Percentiles rank a stretch among this genome's conserved stretches.
Conservation (phyloP, 257 asterid species). For the Jacaranda copaia region DNA sequence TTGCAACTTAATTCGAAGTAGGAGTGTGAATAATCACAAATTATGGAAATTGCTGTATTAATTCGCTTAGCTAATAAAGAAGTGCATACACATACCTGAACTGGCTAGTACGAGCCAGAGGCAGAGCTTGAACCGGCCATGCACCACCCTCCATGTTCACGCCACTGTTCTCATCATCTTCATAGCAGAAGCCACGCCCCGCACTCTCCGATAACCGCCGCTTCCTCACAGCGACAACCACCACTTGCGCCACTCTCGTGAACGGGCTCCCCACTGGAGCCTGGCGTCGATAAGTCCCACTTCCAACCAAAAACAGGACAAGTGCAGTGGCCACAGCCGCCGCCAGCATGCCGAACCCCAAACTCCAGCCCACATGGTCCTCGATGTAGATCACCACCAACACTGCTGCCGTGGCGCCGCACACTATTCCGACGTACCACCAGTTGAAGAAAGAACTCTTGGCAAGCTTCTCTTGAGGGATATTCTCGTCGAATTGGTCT, state of each 20-base stretch:
- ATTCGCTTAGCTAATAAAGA: not conserved
- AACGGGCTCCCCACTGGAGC: conserved; percentile 79
- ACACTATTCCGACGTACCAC: conserved; percentile 80
- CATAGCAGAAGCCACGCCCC: conserved; percentile 38
- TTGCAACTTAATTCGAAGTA: no score
- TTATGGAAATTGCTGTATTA: no score
- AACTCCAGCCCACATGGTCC: conserved; percentile 64
- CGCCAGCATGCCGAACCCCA: conserved; percentile 65
- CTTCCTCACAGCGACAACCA: conserved; percentile 64
- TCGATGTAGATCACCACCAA: conserved; percentile 72
- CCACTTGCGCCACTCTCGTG: conserved; percentile 73
- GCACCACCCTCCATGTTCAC: not conserved
- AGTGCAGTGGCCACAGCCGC: conserved; percentile 59
- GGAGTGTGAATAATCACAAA: no score
- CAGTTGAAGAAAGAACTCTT: conserved; percentile 82
- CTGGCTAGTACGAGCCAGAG: conserved; percentile 47
- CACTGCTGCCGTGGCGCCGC: conserved; percentile 63
- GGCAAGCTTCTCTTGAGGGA: conserved; percentile 50
- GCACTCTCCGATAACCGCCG: conserved; percentile 42
- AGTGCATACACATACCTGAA: conserved; percentile 47
- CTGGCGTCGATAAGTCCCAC: conserved; percentile 49
- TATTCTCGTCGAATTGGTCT: conserved; percentile 68
- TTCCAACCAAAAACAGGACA: conserved; percentile 53
- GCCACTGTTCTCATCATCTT: conserved; percentile 26
- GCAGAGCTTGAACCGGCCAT: conserved; percentile 1